Percentiles rank a stretch among this genome's conserved stretches.
These are phyloP conservation scores for Epichloe typhina DNA, from an alignment of 2,329 filamentous ascomycete genomes.

Conservation along the genomic window DNA sequence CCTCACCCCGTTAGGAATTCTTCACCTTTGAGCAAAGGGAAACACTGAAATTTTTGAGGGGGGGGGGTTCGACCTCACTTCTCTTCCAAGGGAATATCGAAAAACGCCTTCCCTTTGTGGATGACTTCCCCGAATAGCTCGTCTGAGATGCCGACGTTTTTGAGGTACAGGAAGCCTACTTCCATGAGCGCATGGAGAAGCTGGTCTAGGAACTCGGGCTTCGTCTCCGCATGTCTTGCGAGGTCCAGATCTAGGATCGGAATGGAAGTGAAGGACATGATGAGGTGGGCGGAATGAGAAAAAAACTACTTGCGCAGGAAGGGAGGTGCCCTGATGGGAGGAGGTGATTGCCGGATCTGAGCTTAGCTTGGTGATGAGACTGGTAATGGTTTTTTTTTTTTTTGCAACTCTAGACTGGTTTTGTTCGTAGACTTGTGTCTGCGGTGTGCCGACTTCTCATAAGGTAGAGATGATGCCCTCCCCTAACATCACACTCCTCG, in stretches of 20 bases:
- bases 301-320: too few species aligned
- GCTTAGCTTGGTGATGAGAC: too few species aligned
- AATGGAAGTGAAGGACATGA: constrained; percentile 60
- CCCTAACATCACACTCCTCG: neutral
- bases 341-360: too few species aligned
- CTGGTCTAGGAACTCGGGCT: constrained; percentile 56
- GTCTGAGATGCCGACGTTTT: constrained; percentile 61
- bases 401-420: too few species aligned
- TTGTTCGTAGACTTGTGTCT: too few species aligned
- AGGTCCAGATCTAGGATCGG: constrained; percentile 65
- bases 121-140: constrained; percentile 53
- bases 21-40: neutral
- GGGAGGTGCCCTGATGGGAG: too few species aligned
- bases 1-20: too few species aligned
- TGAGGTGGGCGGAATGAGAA: neutral
- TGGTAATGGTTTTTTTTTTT: too few species aligned
- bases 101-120: constrained; percentile 56
- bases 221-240: constrained; percentile 50
- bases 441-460: too few species aligned
- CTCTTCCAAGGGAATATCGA: constrained; percentile 61
- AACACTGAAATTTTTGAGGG: too few species aligned
- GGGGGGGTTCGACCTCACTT: constrained; percentile 35
- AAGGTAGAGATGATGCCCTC: neutral
- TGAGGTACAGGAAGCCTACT: constrained; percentile 80
- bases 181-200: constrained; percentile 67